A percentile compares a stretch with the other conserved stretches of the same genome.
Conservation (phyloP, 305 asterid genomes). For the Fraxinus angustifolia region DNA sequence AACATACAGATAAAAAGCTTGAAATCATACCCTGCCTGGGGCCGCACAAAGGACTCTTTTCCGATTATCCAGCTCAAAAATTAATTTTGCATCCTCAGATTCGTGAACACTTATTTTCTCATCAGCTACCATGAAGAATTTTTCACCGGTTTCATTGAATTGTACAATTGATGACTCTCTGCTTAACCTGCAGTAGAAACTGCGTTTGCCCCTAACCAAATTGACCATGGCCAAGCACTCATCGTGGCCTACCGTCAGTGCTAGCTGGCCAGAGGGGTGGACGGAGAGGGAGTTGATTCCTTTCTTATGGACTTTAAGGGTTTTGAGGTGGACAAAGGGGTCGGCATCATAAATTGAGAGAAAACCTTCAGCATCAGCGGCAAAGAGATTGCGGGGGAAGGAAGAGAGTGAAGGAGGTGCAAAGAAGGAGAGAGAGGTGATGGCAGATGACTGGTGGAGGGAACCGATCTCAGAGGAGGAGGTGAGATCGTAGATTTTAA, state of each 20-base stretch:
- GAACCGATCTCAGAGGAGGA: constrained; percentile 43
- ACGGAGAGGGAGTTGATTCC: constrained; percentile 37
- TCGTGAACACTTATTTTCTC: constrained; percentile 49
- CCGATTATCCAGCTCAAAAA: constrained; percentile 48
- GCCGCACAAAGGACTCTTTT: constrained; percentile 74
- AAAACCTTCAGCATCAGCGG: constrained; percentile 35
- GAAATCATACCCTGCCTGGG: constrained; percentile 45
- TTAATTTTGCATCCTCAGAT: constrained; percentile 65
- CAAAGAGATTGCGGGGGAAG: constrained; percentile 45
- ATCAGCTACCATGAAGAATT: constrained; percentile 39
- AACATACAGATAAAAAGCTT: constrained; percentile 23
- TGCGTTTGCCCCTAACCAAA: constrained; percentile 45
- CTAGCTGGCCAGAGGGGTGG: constrained; percentile 42
- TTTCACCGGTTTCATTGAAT: constrained; percentile 35
- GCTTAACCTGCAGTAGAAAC: constrained; percentile 39
- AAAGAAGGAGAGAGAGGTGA: constrained; percentile 39
- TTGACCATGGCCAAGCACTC: constrained; percentile 47
- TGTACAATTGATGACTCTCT: constrained; percentile 38
- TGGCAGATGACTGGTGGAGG: constrained; percentile 29
- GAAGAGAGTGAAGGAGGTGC: constrained; percentile 34
- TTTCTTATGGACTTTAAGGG: constrained; percentile 39
- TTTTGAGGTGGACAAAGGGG: constrained; percentile 43
- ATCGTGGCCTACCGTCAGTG: constrained; percentile 40
- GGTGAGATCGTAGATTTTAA: constrained; percentile 46
- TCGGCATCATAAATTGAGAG: constrained; percentile 43